Percentiles rank a stretch among this genome's conserved stretches.
Conservation (phyloP, 352 stramenopile species). For the Phytophthora syringae region DNA sequence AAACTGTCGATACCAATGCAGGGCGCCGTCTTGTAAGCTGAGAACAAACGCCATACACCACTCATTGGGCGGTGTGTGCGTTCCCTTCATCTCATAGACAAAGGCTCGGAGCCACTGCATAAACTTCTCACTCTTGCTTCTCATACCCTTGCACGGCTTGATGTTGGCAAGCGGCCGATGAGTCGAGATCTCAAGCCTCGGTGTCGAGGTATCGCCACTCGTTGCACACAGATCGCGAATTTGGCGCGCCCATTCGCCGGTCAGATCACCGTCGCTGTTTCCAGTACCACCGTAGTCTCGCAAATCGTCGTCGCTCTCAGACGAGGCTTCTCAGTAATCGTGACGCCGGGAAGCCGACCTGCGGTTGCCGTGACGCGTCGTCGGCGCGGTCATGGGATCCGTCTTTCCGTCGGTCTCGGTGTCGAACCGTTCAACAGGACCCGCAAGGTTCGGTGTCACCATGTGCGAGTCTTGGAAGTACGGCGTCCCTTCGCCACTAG, state of each 20-base stretch:
- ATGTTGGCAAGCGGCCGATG: background rate
- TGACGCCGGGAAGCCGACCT: too few relatives aligned
- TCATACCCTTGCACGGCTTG: background rate
- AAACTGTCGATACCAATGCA: background rate
- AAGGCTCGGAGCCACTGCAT: conserved; percentile 12
- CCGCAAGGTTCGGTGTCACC: background rate
- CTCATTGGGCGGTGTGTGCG: background rate
- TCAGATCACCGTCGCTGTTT: background rate
- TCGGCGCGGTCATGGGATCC: too few relatives aligned
- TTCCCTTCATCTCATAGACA: conserved; percentile 3
- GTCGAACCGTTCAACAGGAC: too few relatives aligned
- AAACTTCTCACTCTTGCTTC: conserved; percentile 1
- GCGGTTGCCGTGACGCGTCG: too few relatives aligned
- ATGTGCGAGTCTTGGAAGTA: conserved; percentile 18
- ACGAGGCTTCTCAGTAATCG: too few relatives aligned
- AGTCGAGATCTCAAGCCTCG: background rate
- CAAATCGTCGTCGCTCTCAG: too few relatives aligned
- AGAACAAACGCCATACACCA: background rate
- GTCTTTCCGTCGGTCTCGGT: too few relatives aligned
- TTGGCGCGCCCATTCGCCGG: background rate
- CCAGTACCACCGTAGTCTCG: too few relatives aligned
- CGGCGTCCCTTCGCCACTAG: background rate
- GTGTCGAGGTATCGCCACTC: background rate
- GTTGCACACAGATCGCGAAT: background rate
- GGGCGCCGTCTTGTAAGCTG: background rate